Evolutionary conservation across 2,329 filamentous ascomycete genomes (phyloP).

Genomic region (Cercospora citrullina): DNA sequence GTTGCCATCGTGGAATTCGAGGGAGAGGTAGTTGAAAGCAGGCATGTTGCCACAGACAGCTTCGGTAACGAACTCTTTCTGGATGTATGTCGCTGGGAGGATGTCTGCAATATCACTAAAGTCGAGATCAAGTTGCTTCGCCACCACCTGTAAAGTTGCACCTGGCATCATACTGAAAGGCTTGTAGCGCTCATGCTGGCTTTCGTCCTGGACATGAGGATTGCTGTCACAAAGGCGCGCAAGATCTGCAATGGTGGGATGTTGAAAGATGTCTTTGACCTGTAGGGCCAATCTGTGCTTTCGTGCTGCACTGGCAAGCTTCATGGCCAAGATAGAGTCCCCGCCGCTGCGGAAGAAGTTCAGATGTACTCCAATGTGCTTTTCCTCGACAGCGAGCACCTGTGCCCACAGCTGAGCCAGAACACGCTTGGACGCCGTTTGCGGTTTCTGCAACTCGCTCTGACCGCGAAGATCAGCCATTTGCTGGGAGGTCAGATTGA

Average conservation of each 20-base stretch:
- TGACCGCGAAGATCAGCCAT: neutral
- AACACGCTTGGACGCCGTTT: neutral
- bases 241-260: neutral
- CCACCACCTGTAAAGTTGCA: neutral
- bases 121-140: neutral
- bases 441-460: neutral
- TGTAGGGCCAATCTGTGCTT: neutral
- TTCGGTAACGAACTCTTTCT: neutral
- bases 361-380: neutral
- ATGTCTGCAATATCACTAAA: neutral
- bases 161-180: neutral
- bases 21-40: neutral
- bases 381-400: neutral
- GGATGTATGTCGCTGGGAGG: neutral
- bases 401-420: neutral
- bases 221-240: neutral
- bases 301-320: neutral
- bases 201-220: neutral
- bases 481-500: neutral
- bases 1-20: neutral
- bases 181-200: neutral
- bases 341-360: neutral
- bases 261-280: neutral
- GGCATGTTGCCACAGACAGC: neutral
- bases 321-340: neutral